Evolutionary conservation across 352 stramenopile species (phyloP), one percentile per base, ranked within the genome.

Genomic region (Globisporangium recalcitrans): DNA sequence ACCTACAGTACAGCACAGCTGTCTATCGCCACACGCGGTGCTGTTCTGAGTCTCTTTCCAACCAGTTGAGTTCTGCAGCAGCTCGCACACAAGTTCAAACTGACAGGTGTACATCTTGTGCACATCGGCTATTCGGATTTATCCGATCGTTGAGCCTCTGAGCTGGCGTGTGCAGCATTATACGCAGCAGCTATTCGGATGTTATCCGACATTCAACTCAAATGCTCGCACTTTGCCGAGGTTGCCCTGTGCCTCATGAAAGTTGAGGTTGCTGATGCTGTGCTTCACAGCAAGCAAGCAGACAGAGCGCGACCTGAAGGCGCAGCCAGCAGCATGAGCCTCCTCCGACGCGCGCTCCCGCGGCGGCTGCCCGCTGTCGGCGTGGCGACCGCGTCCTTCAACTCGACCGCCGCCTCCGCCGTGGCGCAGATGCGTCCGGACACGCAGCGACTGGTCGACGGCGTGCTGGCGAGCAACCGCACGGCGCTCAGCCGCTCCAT

Each of bases 401-500:
- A 26, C 36, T 40, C 21, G 24, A 38, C 49, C 47, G 63, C 22
- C n/a, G 22, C 26, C n/a, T n/a, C n/a, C 0, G 42, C 22, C 1
- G 29, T 16, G 6, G 55, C 31, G 34, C 57, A 69, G 59, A 79
- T 82, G 74, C 59, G 34, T 26, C 72, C 76, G 8, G 52, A 64
- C 48, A 89, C 82, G 47, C 64, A 83, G 62, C 57, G 74, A 10
- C 73, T 91, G 29, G 78, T 71, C 47, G 78, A 87, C 19, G 82
- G 80, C 52, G 67, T 89, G 8, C 58, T 89, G 52, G 32, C 56
- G 19, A 75, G 74, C 56, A 82, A 88, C 49, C 76, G 82, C 59
- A 87, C 80, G 34, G 72, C 81, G 36, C 74, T 90, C 49, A 90
- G 80, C 64, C 80, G 80, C 58, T 82, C 80, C 58, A 91, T 91